Evolutionary conservation across 2,329 filamentous ascomycete species (phyloP).

Genomic region (Lecanoromycetidae sp.): DNA sequence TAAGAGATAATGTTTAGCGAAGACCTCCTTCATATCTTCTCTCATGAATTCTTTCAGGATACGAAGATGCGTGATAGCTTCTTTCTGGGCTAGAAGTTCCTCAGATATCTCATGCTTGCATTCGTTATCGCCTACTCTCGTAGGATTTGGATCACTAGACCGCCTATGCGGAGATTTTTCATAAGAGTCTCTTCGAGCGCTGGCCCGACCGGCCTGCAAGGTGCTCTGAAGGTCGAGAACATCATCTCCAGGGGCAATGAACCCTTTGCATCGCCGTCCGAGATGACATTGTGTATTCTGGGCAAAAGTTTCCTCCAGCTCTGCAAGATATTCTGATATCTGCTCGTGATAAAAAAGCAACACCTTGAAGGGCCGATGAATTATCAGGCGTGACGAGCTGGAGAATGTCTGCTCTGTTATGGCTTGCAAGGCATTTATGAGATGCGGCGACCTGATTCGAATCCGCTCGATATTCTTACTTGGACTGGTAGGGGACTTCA

Average conservation of each 20-base stretch:
- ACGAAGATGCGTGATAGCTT: slow-evolving; percentile 13
- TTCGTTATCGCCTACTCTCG: background rate
- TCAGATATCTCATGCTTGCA: slow-evolving; percentile 14
- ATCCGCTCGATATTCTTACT: slow-evolving; percentile 12
- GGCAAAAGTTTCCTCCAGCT: slow-evolving; percentile 7
- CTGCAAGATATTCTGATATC: slow-evolving; percentile 8
- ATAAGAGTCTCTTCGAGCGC: no score
- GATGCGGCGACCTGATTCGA: slow-evolving; percentile 9
- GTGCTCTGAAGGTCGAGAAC: background rate
- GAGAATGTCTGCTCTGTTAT: slow-evolving; percentile 12
- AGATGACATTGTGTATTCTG: slow-evolving; percentile 6
- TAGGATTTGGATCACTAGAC: background rate
- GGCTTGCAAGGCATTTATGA: slow-evolving; percentile 8
- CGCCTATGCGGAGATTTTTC: no score
- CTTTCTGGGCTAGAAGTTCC: slow-evolving; percentile 7
- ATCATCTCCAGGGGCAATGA: background rate
- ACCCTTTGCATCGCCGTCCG: slow-evolving; percentile 10
- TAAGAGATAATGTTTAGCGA: slow-evolving; percentile 2
- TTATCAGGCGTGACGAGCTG: slow-evolving; percentile 6
- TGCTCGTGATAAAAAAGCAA: slow-evolving; percentile 12
- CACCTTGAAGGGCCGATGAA: slow-evolving; percentile 13
- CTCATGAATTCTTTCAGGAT: slow-evolving; percentile 10
- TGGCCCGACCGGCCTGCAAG: no score
- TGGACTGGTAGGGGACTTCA: background rate
- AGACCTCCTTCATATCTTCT: slow-evolving; percentile 9